Conservation (phyloP, 2,329 filamentous ascomycete genomes). For the Paracorniculantispora psalliotae region DNA sequence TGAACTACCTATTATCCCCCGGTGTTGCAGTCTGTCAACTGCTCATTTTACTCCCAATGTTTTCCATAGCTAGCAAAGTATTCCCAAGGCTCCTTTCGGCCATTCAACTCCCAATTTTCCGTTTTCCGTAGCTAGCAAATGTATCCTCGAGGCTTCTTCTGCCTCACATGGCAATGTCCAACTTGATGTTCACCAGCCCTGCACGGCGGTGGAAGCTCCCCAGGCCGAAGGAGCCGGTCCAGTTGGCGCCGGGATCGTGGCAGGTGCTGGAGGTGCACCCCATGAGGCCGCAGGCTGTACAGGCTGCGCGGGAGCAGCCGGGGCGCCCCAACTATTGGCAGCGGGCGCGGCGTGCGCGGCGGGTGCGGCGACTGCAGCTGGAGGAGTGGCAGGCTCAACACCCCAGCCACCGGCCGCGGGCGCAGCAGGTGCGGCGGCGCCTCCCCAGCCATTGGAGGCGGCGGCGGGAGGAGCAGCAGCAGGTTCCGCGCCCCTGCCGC, state of each 20-base stretch:
- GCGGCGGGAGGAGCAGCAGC: neutral
- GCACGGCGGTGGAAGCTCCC: neutral
- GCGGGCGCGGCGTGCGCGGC: neutral
- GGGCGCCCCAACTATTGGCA: neutral
- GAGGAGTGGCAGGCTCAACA: constrained; percentile 5
- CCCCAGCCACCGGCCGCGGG: constrained; percentile 13
- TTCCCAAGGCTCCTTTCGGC: too few species aligned
- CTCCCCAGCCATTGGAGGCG: neutral
- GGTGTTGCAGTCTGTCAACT: too few species aligned
- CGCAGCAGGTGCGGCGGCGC: neutral
- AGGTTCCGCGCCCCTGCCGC: neutral
- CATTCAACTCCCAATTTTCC: too few species aligned
- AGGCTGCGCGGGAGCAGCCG: neutral
- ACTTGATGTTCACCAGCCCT: neutral
- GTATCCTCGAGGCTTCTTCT: too few species aligned
- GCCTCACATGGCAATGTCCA: too few species aligned
- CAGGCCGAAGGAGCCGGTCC: neutral
- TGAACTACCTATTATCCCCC: too few species aligned
- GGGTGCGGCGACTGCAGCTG: too few species aligned
- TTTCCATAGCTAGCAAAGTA: too few species aligned
- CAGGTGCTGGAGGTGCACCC: neutral
- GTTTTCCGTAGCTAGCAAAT: too few species aligned
- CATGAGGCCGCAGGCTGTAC: neutral
- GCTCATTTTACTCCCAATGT: too few species aligned
- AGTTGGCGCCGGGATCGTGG: neutral